Base-by-base conservation (phyloP, 2,329 filamentous ascomycete species). In the Neobulgaria alba region DNA sequence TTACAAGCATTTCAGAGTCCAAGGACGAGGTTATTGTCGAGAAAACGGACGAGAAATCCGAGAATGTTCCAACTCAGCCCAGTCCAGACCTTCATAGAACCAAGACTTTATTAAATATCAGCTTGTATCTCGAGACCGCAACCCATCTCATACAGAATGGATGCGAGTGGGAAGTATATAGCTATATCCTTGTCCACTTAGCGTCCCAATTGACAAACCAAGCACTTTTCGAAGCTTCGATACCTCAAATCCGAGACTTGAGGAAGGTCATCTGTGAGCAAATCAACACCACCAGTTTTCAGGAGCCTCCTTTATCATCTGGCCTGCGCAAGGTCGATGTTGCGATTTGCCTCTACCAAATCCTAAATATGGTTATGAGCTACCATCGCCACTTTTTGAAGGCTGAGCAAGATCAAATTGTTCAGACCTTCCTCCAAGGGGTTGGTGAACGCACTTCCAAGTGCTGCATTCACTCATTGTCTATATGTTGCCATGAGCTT, bases 401-500 rank as follows among this genome's bases (percentile, higher is more conserved):
- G 57, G 74, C 75, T 20, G 88, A 96, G 53, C 82, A 94, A 59
- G 89, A 95, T 55, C 87, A 94, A 30, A 79, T 95, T 26, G 86
- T 95, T 18, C 80, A 81, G 49, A 79, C 85, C 0, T 95, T 98
- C 57, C 78, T 93, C 51, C 75, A 83, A 41, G 90, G 90, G 2
- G 85, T 96, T 43, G 78, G 82, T 75, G 88, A 95, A 55, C 77
- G 84, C 48, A 93, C 87, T 40, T 87, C 88, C 15, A 92, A 89
- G 56, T 85, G 80, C 47, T 98, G 92, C 62, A 95, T 98, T 39
- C 90, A 98, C 60, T 90, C 90, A 0, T 68, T 98, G 15, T 89
- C 88, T 0, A 83, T 98, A 45, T 96, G 90, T 66, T 95, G 89
- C 60, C 88, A 95, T 56, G 92, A 98, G 61, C 75, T 95, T 18